These are phyloP conservation scores for Xerocomellus chrysenteron DNA, from an alignment of 768 basidiomycete genomes.

Conservation along the genomic window DNA sequence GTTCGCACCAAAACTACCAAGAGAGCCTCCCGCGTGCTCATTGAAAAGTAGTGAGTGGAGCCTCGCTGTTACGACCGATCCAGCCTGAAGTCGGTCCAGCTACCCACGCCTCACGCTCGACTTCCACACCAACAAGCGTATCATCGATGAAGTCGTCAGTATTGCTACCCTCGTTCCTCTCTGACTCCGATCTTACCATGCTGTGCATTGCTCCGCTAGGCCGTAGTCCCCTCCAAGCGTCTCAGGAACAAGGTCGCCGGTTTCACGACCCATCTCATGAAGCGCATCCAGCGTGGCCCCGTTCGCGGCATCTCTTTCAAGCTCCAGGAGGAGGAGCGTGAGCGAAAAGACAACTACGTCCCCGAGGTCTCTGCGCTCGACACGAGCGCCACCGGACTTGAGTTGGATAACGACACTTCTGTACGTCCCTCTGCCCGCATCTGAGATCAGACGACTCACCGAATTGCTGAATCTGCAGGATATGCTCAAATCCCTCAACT, in stretches of 20 bases:
- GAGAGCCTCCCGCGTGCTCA: conserved; percentile 97
- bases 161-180: conserved; percentile 3
- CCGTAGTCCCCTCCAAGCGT: conserved; percentile 95
- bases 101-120: conserved; percentile 99
- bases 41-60: conserved; percentile 92
- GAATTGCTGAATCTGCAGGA: conserved; percentile 46
- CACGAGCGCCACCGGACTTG: conserved; percentile 66
- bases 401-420: conserved; percentile 93
- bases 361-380: conserved; percentile 98
- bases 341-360: conserved; percentile 99
- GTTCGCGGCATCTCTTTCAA: conserved; percentile 99
- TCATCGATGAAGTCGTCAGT: conserved; percentile 95
- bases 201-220: conserved; percentile 42
- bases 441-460: not conserved
- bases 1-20: conserved; percentile 99
- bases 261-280: conserved; percentile 99
- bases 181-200: not conserved
- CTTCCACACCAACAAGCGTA: conserved; percentile 99
- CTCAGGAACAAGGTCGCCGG: conserved; percentile 99
- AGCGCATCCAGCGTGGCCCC: conserved; percentile 97
- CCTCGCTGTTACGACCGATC: not conserved
- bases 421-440: conserved; percentile 41
- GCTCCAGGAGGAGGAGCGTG: conserved; percentile 98
- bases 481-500: conserved; percentile 89
- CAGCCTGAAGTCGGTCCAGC: conserved; percentile 42